A percentile compares a stretch with the other conserved stretches of the same genome.
These are phyloP conservation scores for Pseudomonodictys pantanalensis DNA, from an alignment of 495 filamentous ascomycete species.

Conservation along the genomic window DNA sequence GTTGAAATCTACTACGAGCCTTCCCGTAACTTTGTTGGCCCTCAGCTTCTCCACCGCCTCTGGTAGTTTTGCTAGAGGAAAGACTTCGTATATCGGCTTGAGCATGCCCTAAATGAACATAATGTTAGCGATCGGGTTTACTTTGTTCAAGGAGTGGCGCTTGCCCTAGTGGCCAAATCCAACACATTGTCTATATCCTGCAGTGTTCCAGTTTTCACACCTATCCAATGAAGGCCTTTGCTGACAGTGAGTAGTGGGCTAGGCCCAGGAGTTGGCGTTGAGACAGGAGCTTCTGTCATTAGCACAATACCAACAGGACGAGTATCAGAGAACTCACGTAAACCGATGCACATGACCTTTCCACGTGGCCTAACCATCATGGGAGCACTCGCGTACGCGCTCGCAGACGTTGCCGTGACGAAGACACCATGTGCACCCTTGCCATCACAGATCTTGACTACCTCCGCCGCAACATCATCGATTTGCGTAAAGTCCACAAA, in stretches of 20 bases:
- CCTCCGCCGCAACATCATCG: slow-evolving; percentile 40
- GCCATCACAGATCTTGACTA: slow-evolving; percentile 47
- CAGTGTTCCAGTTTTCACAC: slow-evolving; percentile 50
- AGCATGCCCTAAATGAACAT: slow-evolving; percentile 38
- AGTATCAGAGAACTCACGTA: slow-evolving; percentile 6
- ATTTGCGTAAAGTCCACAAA: slow-evolving; percentile 51
- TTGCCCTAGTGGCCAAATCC: slow-evolving; percentile 45
- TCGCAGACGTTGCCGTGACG: slow-evolving; percentile 46
- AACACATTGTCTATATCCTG: slow-evolving; percentile 47
- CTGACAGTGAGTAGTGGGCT: slow-evolving; percentile 47
- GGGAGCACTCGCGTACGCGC: slow-evolving; percentile 45
- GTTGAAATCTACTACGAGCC: slow-evolving; percentile 53
- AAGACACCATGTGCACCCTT: slow-evolving; percentile 52
- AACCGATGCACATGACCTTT: slow-evolving; percentile 49
- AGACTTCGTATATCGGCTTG: slow-evolving; percentile 40
- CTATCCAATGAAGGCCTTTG: slow-evolving; percentile 47
- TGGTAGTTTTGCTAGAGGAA: slow-evolving; percentile 32
- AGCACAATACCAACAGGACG: background rate
- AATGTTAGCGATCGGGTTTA: background rate
- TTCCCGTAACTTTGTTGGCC: slow-evolving; percentile 48
- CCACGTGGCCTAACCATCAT: slow-evolving; percentile 42
- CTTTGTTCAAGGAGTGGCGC: background rate
- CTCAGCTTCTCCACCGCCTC: slow-evolving; percentile 41
- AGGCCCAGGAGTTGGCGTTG: slow-evolving; percentile 31
- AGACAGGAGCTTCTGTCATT: slow-evolving; percentile 21